Base-by-base conservation (phyloP, 352 stramenopile species). In the Thraustochytrium aureum region DNA sequence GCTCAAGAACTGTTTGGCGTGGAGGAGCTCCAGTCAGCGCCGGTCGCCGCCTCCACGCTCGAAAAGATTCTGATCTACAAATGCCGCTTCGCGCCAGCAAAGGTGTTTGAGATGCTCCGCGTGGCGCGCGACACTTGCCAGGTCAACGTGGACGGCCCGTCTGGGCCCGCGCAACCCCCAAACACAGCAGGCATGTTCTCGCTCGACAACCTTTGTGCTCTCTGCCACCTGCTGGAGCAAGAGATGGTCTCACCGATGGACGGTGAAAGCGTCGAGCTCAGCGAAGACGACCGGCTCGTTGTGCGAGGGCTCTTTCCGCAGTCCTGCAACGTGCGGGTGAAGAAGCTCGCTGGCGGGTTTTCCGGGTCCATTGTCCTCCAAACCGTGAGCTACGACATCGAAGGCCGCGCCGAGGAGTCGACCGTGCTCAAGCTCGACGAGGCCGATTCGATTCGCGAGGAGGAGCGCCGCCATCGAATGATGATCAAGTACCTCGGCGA, bases 341-440 rank as follows among this genome's bases (percentile, higher is more conserved):
- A 50, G 6, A 72, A 56, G 50, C 56, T 79, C 33, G 52, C 50
- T 10, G 69, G 69, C 39, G 69, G 69, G 4, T 79, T 79, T 32
- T 79, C 69, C 0, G 50, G 69, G 7, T 72, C 69, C 7, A 10
- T 79, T 30, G 69, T 79, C 4, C 43, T 79, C 2, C 69, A 79
- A 10, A 50, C 69, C 30, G 67, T 67, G n/a, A 72, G 69, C 38
- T 1, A 62, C 1, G 50, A 74, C 41, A 30, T 74, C 2, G 50
- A 79, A n/a, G 69, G 69, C 35, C 50, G 59, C 14, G 41, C 54
- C 20, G 6, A 79, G 5, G 69, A 79, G 14, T 64, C 69, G 22
- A 79, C 69, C 0, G 69, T 79, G n/a, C 26, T 79, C 30, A 79
- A 79, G 33, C 56, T 79, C 32, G 69, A 79, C 59, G 52, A 17